Conservation (phyloP, 1,139 yeast species). For the Suhomyces kunorum region DNA sequence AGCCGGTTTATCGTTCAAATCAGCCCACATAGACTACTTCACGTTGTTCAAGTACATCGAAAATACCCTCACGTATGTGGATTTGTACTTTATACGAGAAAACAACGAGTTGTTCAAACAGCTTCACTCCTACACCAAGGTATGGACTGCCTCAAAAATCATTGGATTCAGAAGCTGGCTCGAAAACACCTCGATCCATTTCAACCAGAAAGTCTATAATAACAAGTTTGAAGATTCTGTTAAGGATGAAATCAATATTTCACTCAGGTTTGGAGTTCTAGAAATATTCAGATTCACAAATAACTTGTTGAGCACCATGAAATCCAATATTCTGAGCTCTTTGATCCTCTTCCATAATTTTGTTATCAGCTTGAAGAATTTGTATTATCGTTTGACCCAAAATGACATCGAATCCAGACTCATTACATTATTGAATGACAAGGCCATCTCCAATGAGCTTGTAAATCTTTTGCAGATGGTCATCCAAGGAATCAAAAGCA, state of each 20-base stretch:
- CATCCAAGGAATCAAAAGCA: conserved; percentile 3
- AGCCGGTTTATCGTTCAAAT: background rate
- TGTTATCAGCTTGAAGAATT: conserved; percentile 24
- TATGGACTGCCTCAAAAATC: conserved; percentile 33
- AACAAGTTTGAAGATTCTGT: conserved; percentile 10
- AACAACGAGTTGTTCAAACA: conserved; percentile 24
- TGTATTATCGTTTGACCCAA: conserved; percentile 17
- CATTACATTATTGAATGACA: conserved; percentile 4
- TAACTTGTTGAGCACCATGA: conserved; percentile 1
- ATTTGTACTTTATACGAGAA: conserved; percentile 25
- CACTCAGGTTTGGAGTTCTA: conserved; percentile 5
- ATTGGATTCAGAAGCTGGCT: conserved; percentile 38
- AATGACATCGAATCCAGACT: conserved; percentile 14
- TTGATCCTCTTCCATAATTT: conserved; percentile 26
- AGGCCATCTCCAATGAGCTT: conserved; percentile 5
- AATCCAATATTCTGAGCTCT: conserved; percentile 12
- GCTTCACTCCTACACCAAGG: conserved; percentile 22
- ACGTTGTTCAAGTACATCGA: conserved; percentile 36
- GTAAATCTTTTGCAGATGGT: conserved; percentile 8
- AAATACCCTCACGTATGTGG: conserved; percentile 34
- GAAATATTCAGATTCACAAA: conserved; percentile 15
- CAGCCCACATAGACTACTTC: conserved; percentile 26
- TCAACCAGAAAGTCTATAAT: conserved; percentile 14
- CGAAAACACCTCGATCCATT: conserved; percentile 16
- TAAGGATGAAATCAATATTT: conserved; percentile 7